A percentile compares a stretch with the other conserved stretches of the same genome.
These are phyloP conservation scores for Cladosporium colombiae DNA, from an alignment of 2,329 filamentous ascomycete genomes.

Conservation along the genomic window DNA sequence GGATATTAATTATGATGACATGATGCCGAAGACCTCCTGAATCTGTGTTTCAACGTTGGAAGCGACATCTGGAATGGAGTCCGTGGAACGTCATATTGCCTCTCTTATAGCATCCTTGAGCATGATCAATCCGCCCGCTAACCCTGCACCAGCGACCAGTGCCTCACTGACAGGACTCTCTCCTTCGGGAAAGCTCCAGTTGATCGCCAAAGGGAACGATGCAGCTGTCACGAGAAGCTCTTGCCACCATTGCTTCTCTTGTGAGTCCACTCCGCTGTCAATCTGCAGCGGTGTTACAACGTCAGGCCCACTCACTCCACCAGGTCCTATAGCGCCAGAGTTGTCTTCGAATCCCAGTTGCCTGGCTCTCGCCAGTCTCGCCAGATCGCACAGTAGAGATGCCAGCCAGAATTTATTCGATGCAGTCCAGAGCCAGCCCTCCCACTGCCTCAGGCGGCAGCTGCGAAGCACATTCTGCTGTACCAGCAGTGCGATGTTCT, in stretches of 20 bases:
- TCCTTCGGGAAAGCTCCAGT: constrained; percentile 78
- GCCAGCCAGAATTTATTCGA: constrained; percentile 78
- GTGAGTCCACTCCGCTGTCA: constrained; percentile 28
- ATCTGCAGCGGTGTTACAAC: background rate
- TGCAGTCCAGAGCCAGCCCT: constrained; percentile 66
- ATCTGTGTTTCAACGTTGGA: background rate
- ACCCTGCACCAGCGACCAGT: constrained; percentile 41
- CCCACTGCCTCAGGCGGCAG: constrained; percentile 41
- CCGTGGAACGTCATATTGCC: constrained; percentile 28
- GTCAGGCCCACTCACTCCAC: constrained; percentile 42
- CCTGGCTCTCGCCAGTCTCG: constrained; percentile 56
- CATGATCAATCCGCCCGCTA: constrained; percentile 48
- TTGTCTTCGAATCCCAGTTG: constrained; percentile 42
- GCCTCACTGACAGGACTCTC: constrained; percentile 55
- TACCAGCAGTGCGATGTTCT: constrained; percentile 80
- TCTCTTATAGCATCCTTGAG: constrained; percentile 50
- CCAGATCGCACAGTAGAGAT: constrained; percentile 75
- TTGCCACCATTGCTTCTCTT: constrained; percentile 59
- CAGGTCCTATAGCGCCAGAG: constrained; percentile 38
- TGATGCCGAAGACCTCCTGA: background rate
- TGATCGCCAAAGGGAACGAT: constrained; percentile 79
- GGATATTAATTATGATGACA: background rate
- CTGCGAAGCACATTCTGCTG: constrained; percentile 66
- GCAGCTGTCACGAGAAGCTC: constrained; percentile 69
- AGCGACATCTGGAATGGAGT: background rate